A percentile compares a stretch with the other conserved stretches of the same genome.
Conservation (phyloP, 345 rosid species). For the Reutealis trisperma region DNA sequence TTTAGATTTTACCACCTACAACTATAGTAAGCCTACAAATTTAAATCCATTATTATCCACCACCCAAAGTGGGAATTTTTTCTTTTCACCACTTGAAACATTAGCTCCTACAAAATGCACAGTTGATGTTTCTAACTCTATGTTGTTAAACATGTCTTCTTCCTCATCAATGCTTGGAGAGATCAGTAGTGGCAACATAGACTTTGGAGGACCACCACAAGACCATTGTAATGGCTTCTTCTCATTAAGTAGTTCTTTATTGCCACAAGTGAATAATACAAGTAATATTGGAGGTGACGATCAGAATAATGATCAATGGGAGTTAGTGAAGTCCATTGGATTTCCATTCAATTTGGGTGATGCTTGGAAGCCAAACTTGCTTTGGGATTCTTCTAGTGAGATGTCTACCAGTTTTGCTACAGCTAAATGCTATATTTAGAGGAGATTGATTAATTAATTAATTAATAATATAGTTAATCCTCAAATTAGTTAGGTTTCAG, state of each 20-base stretch:
- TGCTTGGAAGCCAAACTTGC: slow-evolving; percentile 42
- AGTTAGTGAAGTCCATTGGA: slow-evolving; percentile 21
- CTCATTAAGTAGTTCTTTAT: background rate
- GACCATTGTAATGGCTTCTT: slow-evolving; percentile 31
- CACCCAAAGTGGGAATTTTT: slow-evolving; percentile 38
- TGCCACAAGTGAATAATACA: slow-evolving; percentile 27
- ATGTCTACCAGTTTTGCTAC: slow-evolving; percentile 31
- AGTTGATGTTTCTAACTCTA: slow-evolving; percentile 41
- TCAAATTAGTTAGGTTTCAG: no score
- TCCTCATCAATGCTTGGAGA: slow-evolving; percentile 47
- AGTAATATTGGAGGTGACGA: background rate
- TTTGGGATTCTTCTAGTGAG: slow-evolving; percentile 41
- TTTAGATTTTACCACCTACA: slow-evolving; percentile 39
- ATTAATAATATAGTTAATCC: no score
- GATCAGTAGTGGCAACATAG: slow-evolving; percentile 1
- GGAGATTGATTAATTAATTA: background rate
- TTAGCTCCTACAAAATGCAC: slow-evolving; percentile 30
- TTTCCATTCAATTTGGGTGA: slow-evolving; percentile 39
- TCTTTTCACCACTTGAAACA: slow-evolving; percentile 47
- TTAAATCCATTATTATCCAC: background rate
- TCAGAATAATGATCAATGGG: slow-evolving; percentile 34
- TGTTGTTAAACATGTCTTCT: slow-evolving; percentile 52
- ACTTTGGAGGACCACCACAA: slow-evolving; percentile 14
- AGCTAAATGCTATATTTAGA: slow-evolving; percentile 35
- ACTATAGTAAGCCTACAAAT: no score